phyloP scores from a whole-genome alignment of 192 early-diverging fungal genomes.

The Helicostylum pulchrum region DNA sequence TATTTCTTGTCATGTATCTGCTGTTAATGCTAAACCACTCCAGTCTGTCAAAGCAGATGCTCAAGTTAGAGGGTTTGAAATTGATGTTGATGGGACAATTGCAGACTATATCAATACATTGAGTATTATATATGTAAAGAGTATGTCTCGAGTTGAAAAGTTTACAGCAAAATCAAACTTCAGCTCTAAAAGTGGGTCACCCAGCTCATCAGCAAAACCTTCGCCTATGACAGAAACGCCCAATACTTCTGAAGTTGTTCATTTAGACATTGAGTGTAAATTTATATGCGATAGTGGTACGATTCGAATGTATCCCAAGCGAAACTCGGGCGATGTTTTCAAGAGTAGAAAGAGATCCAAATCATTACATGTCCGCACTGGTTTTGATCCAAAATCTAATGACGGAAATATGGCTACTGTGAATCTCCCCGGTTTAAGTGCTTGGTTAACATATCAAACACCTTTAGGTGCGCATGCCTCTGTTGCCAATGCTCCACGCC shows the following conservation, averaged over 20 bases:
- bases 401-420: constrained; percentile 48
- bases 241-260: constrained; percentile 21
- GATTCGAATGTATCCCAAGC: constrained; percentile 51
- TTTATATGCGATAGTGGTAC: constrained; percentile 50
- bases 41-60: constrained; percentile 47
- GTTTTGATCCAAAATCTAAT: not conserved
- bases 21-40: constrained; percentile 37
- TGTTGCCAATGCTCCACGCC: constrained; percentile 14
- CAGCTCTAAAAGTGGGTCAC: not conserved
- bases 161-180: constrained; percentile 38
- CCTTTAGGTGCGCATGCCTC: constrained; percentile 39
- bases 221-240: too few species aligned
- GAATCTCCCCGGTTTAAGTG: constrained; percentile 49
- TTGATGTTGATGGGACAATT: constrained; percentile 67
- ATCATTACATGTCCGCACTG: constrained; percentile 4
- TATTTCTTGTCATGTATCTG: constrained; percentile 51
- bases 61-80: constrained; percentile 65
- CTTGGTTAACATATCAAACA: constrained; percentile 45
- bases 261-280: constrained; percentile 47
- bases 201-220: not conserved
- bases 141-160: constrained; percentile 52
- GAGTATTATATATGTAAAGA: constrained; percentile 57
- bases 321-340: constrained; percentile 26
- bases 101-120: constrained; percentile 64
- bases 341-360: constrained; percentile 13